Evolutionary conservation across 768 basidiomycete species (phyloP).

Genomic region (Leccinum incarnatum): DNA sequence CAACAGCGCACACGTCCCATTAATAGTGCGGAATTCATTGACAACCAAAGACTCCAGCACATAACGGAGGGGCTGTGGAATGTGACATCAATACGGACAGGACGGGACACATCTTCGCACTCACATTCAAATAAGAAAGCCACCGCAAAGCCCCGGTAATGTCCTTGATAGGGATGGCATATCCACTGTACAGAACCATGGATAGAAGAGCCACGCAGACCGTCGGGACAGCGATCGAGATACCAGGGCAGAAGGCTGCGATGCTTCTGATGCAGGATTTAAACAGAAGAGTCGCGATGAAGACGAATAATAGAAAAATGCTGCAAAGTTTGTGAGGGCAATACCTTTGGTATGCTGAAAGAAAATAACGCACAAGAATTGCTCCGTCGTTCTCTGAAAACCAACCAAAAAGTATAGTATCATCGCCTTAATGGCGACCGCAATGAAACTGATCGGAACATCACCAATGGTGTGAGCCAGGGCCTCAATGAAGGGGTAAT

Average conservation of each 20-base stretch:
- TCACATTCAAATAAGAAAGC: constrained; percentile 21
- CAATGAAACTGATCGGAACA: constrained; percentile 37
- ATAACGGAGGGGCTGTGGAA: constrained; percentile 30
- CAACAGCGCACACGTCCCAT: constrained; percentile 36
- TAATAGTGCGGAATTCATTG: constrained; percentile 47
- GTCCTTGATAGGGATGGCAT: constrained; percentile 26
- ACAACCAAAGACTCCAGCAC: constrained; percentile 33
- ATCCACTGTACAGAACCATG: constrained; percentile 43
- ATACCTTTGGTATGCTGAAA: not conserved
- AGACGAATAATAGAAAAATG: constrained; percentile 52
- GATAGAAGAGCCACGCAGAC: constrained; percentile 35
- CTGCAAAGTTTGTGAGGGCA: constrained; percentile 40
- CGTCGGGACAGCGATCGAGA: constrained; percentile 46
- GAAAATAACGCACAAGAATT: constrained; percentile 18
- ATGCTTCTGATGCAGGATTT: constrained; percentile 71
- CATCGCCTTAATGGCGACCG: constrained; percentile 4
- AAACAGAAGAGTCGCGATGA: constrained; percentile 59
- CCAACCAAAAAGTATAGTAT: constrained; percentile 21
- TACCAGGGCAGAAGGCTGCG: constrained; percentile 51
- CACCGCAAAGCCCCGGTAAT: constrained; percentile 17
- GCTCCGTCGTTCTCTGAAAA: constrained; percentile 15
- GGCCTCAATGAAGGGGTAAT: constrained; percentile 47
- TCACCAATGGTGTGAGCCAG: constrained; percentile 46
- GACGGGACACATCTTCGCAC: constrained; percentile 34
- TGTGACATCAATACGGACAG: constrained; percentile 32